A percentile compares a stretch with the other conserved stretches of the same genome.
Evolutionary conservation across 257 asterid species (phyloP).

Genomic region (Solanum piurae): DNA sequence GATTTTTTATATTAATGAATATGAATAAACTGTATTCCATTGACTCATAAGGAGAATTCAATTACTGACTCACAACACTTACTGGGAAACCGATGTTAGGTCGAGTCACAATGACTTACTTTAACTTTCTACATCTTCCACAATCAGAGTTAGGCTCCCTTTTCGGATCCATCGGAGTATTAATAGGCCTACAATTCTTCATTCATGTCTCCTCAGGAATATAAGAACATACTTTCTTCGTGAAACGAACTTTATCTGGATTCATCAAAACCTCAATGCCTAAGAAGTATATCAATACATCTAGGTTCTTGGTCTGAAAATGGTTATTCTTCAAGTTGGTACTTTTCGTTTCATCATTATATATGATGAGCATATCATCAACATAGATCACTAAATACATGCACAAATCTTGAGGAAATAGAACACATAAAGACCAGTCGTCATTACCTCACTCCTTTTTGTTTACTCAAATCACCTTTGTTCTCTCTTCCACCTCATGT

Average conservation of each 20-base stretch:
- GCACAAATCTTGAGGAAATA: background rate
- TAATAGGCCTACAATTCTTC: background rate
- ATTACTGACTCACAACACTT: background rate
- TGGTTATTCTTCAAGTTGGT: background rate
- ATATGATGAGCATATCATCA: background rate
- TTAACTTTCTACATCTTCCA: background rate
- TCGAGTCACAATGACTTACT: background rate
- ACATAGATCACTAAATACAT: background rate
- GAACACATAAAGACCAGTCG: background rate
- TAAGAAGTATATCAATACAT: background rate
- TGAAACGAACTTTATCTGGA: background rate
- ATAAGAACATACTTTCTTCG: background rate
- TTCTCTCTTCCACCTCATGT: background rate
- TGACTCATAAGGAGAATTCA: background rate
- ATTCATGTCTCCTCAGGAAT: background rate
- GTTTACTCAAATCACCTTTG: background rate
- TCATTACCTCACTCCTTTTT: background rate
- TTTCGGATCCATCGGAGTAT: background rate
- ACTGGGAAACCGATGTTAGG: background rate
- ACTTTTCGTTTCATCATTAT: background rate
- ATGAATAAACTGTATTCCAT: background rate
- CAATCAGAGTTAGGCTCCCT: background rate
- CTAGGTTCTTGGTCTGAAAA: background rate
- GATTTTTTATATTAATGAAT: background rate
- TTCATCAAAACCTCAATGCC: background rate